A percentile compares a stretch with the other conserved stretches of the same genome.
These are phyloP conservation scores for Pestalotiopsis sp. DNA, from an alignment of 2,329 filamentous ascomycete genomes.

Conservation along the genomic window DNA sequence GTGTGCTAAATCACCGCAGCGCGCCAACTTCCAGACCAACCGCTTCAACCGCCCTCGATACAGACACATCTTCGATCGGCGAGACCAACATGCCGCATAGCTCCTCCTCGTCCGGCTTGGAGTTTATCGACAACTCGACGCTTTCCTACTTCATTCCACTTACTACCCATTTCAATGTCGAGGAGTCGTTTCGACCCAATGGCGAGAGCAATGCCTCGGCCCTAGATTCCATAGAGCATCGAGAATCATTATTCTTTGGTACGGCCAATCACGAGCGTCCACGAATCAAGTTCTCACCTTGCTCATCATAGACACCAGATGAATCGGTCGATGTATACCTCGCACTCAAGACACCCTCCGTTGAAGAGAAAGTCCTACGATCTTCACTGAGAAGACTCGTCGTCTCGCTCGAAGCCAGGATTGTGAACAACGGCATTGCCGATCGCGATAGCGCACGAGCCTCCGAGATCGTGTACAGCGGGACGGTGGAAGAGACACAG, in stretches of 20 bases:
- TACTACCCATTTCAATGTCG: constrained; percentile 56
- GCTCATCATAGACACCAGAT: constrained; percentile 64
- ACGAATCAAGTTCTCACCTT: constrained; percentile 38
- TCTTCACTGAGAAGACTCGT: constrained; percentile 64
- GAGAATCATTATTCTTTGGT: constrained; percentile 75
- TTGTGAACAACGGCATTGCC: constrained; percentile 57
- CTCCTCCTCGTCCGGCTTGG: constrained; percentile 17
- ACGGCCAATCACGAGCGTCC: constrained; percentile 35
- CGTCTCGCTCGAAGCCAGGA: constrained; percentile 68
- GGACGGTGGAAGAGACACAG: constrained; percentile 49
- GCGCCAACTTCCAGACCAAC: neutral
- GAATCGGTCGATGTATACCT: constrained; percentile 72
- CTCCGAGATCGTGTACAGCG: constrained; percentile 64
- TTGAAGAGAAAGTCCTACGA: constrained; percentile 58
- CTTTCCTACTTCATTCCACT: constrained; percentile 64
- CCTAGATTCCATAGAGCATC: constrained; percentile 61
- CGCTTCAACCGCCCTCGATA: neutral
- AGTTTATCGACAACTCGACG: constrained; percentile 60
- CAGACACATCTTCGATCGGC: neutral
- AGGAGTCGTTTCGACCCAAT: constrained; percentile 49
- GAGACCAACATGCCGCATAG: neutral
- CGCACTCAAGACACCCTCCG: constrained; percentile 65
- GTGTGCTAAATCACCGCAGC: neutral
- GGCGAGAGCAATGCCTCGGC: constrained; percentile 44
- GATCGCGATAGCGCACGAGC: constrained; percentile 50